These are phyloP conservation scores for Diaporthe citri DNA, from an alignment of 2,329 filamentous ascomycete species.

Conservation along the genomic window DNA sequence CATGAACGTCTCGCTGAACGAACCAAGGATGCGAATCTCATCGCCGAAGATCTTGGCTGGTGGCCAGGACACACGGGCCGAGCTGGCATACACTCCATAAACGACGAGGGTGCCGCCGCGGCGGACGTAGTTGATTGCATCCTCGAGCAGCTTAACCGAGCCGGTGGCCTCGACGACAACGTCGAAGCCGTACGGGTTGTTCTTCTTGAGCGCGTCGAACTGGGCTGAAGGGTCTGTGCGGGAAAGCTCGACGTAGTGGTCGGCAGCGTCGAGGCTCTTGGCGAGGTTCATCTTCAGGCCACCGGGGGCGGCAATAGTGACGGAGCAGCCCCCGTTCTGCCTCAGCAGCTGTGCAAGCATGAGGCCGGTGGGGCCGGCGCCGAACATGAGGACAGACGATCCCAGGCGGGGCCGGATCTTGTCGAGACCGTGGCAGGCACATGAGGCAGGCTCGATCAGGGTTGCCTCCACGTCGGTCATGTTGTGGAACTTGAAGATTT, in stretches of 20 bases:
- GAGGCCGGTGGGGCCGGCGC: slow-evolving; percentile 76
- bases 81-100: slow-evolving; percentile 71
- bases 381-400: slow-evolving; percentile 75
- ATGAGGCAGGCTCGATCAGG: slow-evolving; percentile 77
- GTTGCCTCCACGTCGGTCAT: slow-evolving; percentile 77
- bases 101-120: slow-evolving; percentile 69
- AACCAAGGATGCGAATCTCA: slow-evolving; percentile 80
- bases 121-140: slow-evolving; percentile 78
- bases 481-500: slow-evolving; percentile 75
- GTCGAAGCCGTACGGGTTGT: slow-evolving; percentile 80
- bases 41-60: slow-evolving; percentile 78
- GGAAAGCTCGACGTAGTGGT: slow-evolving; percentile 67
- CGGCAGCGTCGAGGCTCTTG: slow-evolving; percentile 66
- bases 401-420: slow-evolving; percentile 76
- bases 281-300: slow-evolving; percentile 80
- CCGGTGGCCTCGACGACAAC: slow-evolving; percentile 79
- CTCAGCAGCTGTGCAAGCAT: slow-evolving; percentile 72
- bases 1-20: slow-evolving; percentile 81
- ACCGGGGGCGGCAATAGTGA: slow-evolving; percentile 76
- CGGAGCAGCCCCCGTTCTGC: slow-evolving; percentile 76
- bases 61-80: slow-evolving; percentile 74
- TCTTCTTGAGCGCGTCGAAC: slow-evolving; percentile 71
- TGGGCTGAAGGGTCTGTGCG: slow-evolving; percentile 68
- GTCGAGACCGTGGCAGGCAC: slow-evolving; percentile 78
- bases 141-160: slow-evolving; percentile 76